Base-by-base conservation (phyloP, 1,284 basidiomycete species). In the Pascua guehoae region DNA sequence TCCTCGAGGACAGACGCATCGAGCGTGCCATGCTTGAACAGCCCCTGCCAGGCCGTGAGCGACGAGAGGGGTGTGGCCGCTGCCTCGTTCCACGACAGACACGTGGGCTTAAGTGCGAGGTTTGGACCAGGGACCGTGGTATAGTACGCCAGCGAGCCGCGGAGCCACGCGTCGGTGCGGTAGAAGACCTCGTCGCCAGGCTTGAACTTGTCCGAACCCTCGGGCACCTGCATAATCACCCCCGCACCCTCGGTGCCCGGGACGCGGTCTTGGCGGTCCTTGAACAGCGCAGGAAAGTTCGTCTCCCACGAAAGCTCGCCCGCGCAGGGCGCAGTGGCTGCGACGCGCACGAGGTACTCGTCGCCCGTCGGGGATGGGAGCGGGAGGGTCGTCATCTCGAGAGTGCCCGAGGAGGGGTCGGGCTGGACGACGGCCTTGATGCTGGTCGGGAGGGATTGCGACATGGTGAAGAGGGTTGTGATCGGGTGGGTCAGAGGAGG, bases 241-340 rank as follows among this genome's bases (percentile, higher is more conserved):
- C 60, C 60, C 7, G 60, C 56, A 15, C 60, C 56, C 49, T 61
- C 60, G 2, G 60, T 58, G 5, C 60, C 60, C 12, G 53, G 60
- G n/a, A 61, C 48, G 47, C 60, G 56, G 37, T 47, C 38, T 17
- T 18, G 15, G 12, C 40, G 17, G 7, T 47, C 5, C 12, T 15
- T 15, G 51, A 47, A 53, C 16, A 53, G 32, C 1, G 32, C 14
- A 14, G 51, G 56, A 36, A 47, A 50, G 43, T 10, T 17, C n/a
- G 12, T 9, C 40, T 57, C 51, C 60, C 60, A 61, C 12, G 8
- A 24, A 14, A 51, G 53, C 54, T 61, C 60, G 41, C 45, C 37
- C 4, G n/a, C 51, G 41, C 60, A 58, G 12, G 60, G 56, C 4
- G 60, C 32, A 2, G 60, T 53, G 32, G 38, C 53, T 8, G 48